Evolutionary conservation across 1,284 basidiomycete species (phyloP), one percentile per base, ranked within the genome.

Genomic region (Rhodotorula sp.): DNA sequence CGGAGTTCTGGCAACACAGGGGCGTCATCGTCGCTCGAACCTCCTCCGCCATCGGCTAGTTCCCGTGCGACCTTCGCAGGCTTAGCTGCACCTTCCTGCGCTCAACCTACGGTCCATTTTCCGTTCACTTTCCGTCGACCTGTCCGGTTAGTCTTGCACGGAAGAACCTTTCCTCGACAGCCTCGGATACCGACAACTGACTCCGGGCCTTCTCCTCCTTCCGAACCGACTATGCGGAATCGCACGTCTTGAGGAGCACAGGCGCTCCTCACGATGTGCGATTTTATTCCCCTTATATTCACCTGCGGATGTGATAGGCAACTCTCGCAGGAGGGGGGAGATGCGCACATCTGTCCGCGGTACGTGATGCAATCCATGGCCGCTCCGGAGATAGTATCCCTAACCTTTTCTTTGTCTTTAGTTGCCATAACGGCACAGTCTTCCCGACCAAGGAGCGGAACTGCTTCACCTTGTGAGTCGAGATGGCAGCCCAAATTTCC

Each of bases 371-470:
- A 7, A 3, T 12, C 17, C 26, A 33, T 33, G 33, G 7, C 33
- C 33, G 33, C 33, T 33, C 4, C 33, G 7, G 33, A 33, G 33
- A 33, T 33, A 4, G 33, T 4, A 33, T 33, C 33, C 33, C 7
- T 33, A 7, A 33, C 33, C 7, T 33, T 33, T 33, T 33, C 33
- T 33, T 33, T 33, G 33, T 24, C 18, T 26, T 26, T 30, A 64
- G 69, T 8, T 70, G 69, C 58, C 30, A 62, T 29, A 71, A 71
- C 55, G 66, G 54, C 18, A 49, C 68, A 26, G 67, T 54, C 4
- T 62, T 55, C 22, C 42, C 53, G 3, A 62, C 62, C 12, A 44
- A 46, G 20, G 62, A 62, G 12, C 51, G 59, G 6, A 67, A 70
- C 45, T 67, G 64, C 54, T 64, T 67, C 48, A 69, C 63, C 18